phyloP scores from a whole-genome alignment of 805 yeast species.

The Phaffomyces opuntiae region DNA sequence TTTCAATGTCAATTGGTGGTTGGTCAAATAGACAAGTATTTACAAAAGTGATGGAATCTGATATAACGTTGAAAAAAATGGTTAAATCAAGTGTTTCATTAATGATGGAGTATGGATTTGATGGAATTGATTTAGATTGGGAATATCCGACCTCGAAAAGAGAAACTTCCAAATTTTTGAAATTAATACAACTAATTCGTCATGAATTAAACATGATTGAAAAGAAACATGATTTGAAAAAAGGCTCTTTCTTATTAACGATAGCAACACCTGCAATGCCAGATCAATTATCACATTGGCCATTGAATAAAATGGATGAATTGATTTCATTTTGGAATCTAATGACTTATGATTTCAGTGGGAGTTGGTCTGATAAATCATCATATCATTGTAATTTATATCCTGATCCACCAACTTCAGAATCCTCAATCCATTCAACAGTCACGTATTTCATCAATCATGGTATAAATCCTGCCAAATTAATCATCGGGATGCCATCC shows the following conservation, averaged over 20 bases:
- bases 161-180: slow-evolving; percentile 34
- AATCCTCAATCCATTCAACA: slow-evolving; percentile 41
- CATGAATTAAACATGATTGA: neutral
- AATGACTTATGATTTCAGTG: slow-evolving; percentile 88
- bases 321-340: slow-evolving; percentile 69
- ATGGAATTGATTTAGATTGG: slow-evolving; percentile 94
- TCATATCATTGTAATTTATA: slow-evolving; percentile 70
- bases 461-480: slow-evolving; percentile 42
- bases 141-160: slow-evolving; percentile 62
- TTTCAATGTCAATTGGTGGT: slow-evolving; percentile 82
- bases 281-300: slow-evolving; percentile 36
- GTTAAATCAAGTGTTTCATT: slow-evolving; percentile 40
- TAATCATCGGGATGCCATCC: slow-evolving; percentile 80
- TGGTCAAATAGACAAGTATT: slow-evolving; percentile 50
- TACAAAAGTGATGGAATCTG: slow-evolving; percentile 6
- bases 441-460: slow-evolving; percentile 34
- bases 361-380: slow-evolving; percentile 59
- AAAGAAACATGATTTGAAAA: slow-evolving; percentile 11
- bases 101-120: slow-evolving; percentile 56
- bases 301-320: slow-evolving; percentile 47
- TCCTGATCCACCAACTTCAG: slow-evolving; percentile 24
- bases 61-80: slow-evolving; percentile 43
- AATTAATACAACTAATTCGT: neutral
- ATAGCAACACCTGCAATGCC: slow-evolving; percentile 71
- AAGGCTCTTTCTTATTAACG: slow-evolving; percentile 41